Conservation (phyloP, 306 rosid species). For the Coriaria nepalensis region DNA sequence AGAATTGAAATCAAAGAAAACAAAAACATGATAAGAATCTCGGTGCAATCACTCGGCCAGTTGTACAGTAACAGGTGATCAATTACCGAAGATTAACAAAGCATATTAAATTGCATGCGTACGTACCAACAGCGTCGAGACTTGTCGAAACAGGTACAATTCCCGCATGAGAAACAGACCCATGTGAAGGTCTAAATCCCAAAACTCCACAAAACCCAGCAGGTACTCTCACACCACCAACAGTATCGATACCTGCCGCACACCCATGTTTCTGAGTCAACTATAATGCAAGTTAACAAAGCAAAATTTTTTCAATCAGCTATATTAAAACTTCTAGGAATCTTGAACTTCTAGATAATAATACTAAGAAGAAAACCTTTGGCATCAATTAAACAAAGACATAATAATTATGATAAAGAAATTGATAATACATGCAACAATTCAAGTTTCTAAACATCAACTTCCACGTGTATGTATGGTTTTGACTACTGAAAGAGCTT, state of each 20-base stretch:
- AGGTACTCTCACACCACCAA: constrained; percentile 90
- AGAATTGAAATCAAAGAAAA: background rate
- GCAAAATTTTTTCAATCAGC: too few species aligned
- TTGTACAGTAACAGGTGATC: background rate
- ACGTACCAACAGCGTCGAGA: constrained; percentile 85
- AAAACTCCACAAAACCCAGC: constrained; percentile 84
- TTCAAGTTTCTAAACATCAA: too few species aligned
- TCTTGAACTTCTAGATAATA: too few species aligned
- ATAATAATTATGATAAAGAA: too few species aligned
- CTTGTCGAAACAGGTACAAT: constrained; percentile 56
- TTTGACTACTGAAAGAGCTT: too few species aligned
- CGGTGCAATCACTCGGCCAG: background rate
- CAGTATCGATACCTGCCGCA: constrained; percentile 70
- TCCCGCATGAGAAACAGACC: constrained; percentile 74
- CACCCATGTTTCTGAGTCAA: too few species aligned
- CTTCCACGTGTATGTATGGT: too few species aligned
- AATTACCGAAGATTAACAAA: background rate
- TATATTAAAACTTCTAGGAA: too few species aligned
- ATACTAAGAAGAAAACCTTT: too few species aligned
- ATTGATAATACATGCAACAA: too few species aligned
- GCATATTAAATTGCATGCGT: constrained; percentile 6
- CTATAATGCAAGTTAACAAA: too few species aligned
- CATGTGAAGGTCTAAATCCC: constrained; percentile 92
- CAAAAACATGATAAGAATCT: background rate
- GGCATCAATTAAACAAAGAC: too few species aligned